Base-by-base conservation (phyloP, 1,284 basidiomycete species). In the Apiotrichum siamense region DNA sequence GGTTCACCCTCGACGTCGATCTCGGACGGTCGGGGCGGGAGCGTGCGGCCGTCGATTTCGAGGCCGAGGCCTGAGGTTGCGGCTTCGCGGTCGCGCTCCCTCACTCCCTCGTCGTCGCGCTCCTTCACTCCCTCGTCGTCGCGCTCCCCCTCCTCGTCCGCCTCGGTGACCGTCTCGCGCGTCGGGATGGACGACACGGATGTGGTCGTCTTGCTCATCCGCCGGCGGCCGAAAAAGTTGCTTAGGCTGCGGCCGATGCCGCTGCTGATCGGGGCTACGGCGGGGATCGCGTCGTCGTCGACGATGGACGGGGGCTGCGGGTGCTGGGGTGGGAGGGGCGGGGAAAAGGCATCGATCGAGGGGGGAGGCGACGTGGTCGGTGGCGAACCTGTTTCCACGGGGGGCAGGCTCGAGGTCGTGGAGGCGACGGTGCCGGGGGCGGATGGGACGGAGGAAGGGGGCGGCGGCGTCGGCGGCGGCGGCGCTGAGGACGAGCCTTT, bases 171-270 rank as follows among this genome's bases (percentile, higher is more conserved):
- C 11, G 31, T 21, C 20, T 24, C 32, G 15, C 31, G 20, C 20
- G 42, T n/a, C 4, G 31, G 21, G 15, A 13, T 33, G 33, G 46
- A 26, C 2, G 46, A 20, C 3, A 36, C 37, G 9, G 46, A 10
- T 12, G 21, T 33, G 10, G 46, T 24, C 26, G 46, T 21, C 21
- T 20, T 24, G 13, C 26, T 31, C 3, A 20, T 18, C 1, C 36
- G 18, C 15, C 46, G 27, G 20, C 55, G 51, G 18, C 45, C 55
- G 12, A 57, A 57, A 43, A 57, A 57, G n/a, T 49, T 50, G 13
- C 51, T 50, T 7, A 57, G 21, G 32, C 40, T 40, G 12, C 55
- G 55, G 25, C 52, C 52, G 27, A 57, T 42, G 23, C 44, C 44
- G 18, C 48, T 52, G 13, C 44, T 45, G 13, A 43, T 32, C 7